These are phyloP conservation scores for Plasmodium gallinaceum DNA, from an alignment of 169 alveolate species.

Conservation along the genomic window DNA sequence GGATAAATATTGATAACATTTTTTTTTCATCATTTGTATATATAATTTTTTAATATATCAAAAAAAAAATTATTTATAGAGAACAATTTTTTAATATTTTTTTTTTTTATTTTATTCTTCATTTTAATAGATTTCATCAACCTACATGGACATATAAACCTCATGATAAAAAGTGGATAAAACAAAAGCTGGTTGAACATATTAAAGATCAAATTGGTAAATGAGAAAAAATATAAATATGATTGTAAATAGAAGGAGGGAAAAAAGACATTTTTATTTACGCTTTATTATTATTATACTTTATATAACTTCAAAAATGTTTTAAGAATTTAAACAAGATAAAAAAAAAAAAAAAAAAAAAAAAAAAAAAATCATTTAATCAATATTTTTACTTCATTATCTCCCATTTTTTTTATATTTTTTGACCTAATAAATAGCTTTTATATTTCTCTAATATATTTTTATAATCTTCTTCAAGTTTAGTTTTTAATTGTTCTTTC, in stretches of 20 bases:
- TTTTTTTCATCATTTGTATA: too few relatives aligned
- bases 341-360: constrained; percentile 16
- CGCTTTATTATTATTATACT: neutral
- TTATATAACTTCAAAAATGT: neutral
- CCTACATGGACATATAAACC: constrained; percentile 69
- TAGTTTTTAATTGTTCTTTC: constrained; percentile 62
- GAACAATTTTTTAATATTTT: neutral
- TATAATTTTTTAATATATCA: too few relatives aligned
- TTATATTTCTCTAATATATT: constrained; percentile 58
- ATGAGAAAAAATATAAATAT: constrained; percentile 12
- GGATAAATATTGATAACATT: too few relatives aligned
- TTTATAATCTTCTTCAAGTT: constrained; percentile 70
- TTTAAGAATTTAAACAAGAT: neutral
- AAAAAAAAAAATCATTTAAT: neutral
- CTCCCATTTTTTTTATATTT: constrained; percentile 18
- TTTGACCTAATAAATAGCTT: constrained; percentile 69
- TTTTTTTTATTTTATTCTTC: neutral
- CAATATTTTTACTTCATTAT: neutral
- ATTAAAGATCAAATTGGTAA: constrained; percentile 75
- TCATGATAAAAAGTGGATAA: constrained; percentile 76
- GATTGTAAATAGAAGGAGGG: neutral
- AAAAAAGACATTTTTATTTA: neutral
- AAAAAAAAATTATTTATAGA: neutral
- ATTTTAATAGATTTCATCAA: constrained; percentile 49
- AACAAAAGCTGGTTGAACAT: constrained; percentile 76